Percentiles rank a stretch among this genome's conserved stretches.
phyloP scores from a whole-genome alignment of 2,329 filamentous ascomycete species.

The Moelleriella libera region DNA sequence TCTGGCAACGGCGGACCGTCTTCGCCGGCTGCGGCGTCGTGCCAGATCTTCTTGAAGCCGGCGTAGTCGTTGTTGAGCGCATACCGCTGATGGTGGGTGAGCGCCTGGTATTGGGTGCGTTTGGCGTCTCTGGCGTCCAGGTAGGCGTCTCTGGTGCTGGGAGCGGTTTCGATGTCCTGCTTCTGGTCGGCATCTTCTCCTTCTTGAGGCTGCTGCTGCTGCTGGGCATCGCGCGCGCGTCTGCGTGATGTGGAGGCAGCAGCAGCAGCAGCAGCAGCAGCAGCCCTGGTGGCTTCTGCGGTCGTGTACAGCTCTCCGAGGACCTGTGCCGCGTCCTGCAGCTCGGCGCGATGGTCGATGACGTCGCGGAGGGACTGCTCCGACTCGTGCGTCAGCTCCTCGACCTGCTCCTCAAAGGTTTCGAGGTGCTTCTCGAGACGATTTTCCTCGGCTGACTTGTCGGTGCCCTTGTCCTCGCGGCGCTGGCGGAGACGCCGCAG shows the following conservation, averaged over 20 bases:
- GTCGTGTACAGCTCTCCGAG: slow-evolving; percentile 20
- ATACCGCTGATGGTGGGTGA: slow-evolving; percentile 33
- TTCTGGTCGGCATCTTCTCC: slow-evolving; percentile 9
- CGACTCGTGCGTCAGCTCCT: slow-evolving; percentile 26
- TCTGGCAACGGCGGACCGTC: slow-evolving; percentile 37
- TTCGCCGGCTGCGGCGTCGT: slow-evolving; percentile 34
- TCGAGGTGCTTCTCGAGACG: slow-evolving; percentile 23
- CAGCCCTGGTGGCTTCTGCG: slow-evolving; percentile 1
- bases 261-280: no score
- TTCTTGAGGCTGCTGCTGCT: slow-evolving; percentile 2
- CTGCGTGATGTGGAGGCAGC: not conserved
- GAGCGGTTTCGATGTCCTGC: slow-evolving; percentile 8
- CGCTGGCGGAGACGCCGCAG: slow-evolving; percentile 18
- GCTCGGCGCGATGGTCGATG: slow-evolving; percentile 33
- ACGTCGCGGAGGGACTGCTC: slow-evolving; percentile 32
- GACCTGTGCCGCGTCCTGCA: slow-evolving; percentile 32
- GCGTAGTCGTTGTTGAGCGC: slow-evolving; percentile 43
- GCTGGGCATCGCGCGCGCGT: slow-evolving; percentile 4
- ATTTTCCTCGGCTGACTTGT: slow-evolving; percentile 20
- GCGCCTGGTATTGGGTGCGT: slow-evolving; percentile 24
- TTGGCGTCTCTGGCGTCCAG: slow-evolving; percentile 21
- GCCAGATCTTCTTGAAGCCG: slow-evolving; percentile 43
- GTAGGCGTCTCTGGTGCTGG: slow-evolving; percentile 18
- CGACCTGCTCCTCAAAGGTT: slow-evolving; percentile 24
- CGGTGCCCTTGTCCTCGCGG: slow-evolving; percentile 20